phyloP scores from a whole-genome alignment of 441 rosid species.

The Gossypium schwendimanii region DNA sequence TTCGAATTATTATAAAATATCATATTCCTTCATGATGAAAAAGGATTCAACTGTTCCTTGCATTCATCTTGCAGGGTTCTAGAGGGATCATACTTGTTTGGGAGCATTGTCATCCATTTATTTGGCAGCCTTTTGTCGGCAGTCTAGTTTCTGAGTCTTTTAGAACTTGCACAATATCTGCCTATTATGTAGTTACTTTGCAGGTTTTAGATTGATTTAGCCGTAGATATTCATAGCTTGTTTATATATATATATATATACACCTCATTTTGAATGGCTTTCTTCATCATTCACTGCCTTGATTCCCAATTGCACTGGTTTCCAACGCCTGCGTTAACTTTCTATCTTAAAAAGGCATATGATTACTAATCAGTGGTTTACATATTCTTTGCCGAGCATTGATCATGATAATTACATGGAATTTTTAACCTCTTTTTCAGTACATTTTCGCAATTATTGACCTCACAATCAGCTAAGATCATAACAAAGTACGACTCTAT shows the following conservation, averaged over 20 bases:
- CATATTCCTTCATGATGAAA: not conserved
- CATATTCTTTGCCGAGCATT: not conserved
- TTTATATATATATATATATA: too few species aligned
- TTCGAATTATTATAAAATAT: not conserved
- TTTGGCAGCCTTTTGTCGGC: not conserved
- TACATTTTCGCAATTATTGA: not conserved
- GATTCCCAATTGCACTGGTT: not conserved
- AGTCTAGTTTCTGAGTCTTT: too few species aligned
- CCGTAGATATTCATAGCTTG: not conserved
- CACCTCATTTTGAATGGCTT: not conserved
- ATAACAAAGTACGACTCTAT: not conserved
- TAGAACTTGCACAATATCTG: not conserved
- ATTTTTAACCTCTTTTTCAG: not conserved
- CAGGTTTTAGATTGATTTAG: not conserved
- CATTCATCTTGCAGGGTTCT: not conserved
- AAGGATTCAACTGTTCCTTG: not conserved
- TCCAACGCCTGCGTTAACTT: not conserved
- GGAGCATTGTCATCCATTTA: not conserved
- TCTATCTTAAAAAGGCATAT: not conserved
- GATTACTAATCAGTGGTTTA: not conserved
- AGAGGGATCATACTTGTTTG: not conserved
- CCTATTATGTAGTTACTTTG: not conserved
- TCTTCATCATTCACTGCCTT: not conserved
- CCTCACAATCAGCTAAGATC: not conserved
- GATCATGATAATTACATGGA: not conserved